Conservation (phyloP, 2,329 filamentous ascomycete species). For the Incumbomyces lentus region DNA sequence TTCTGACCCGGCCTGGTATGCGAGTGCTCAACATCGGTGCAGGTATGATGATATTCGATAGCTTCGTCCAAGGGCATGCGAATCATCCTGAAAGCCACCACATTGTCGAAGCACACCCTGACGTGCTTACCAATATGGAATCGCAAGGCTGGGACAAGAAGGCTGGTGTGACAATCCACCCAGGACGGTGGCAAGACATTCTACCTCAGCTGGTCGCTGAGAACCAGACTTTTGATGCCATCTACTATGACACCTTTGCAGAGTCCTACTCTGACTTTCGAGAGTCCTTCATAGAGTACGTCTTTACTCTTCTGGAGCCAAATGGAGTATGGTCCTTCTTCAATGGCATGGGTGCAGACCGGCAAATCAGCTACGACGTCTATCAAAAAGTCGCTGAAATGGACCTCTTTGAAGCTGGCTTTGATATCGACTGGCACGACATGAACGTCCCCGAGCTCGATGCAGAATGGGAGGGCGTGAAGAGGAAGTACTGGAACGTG, state of each 20-base stretch:
- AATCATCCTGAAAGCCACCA: conserved; percentile 62
- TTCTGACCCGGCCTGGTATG: conserved; percentile 52
- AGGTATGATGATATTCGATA: conserved; percentile 82
- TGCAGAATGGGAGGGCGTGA: conserved; percentile 78
- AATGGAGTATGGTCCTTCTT: conserved; percentile 53
- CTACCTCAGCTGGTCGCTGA: conserved; percentile 57
- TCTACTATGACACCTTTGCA: conserved; percentile 97
- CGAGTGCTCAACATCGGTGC: conserved; percentile 78
- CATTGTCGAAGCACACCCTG: conserved; percentile 76
- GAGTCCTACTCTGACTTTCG: conserved; percentile 82
- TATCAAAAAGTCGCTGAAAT: conserved; percentile 88
- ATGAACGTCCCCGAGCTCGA: conserved; percentile 64
- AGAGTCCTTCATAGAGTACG: conserved; percentile 76
- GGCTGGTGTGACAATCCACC: conserved; percentile 49
- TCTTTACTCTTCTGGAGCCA: conserved; percentile 65
- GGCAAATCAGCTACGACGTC: conserved; percentile 89
- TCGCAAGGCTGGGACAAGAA: conserved; percentile 58
- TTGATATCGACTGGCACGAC: conserved; percentile 80
- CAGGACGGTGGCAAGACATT: conserved; percentile 72
- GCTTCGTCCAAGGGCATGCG: conserved; percentile 52
- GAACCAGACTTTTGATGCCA: conserved; percentile 67
- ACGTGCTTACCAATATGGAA: conserved; percentile 59
- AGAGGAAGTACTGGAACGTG: conserved; percentile 81
- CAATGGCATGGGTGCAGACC: conserved; percentile 76
- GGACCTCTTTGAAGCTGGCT: conserved; percentile 76